Evolutionary conservation across 169 alveolate genomes (phyloP), one percentile per base, ranked within the genome.

Genomic region (Theileria sp.): DNA sequence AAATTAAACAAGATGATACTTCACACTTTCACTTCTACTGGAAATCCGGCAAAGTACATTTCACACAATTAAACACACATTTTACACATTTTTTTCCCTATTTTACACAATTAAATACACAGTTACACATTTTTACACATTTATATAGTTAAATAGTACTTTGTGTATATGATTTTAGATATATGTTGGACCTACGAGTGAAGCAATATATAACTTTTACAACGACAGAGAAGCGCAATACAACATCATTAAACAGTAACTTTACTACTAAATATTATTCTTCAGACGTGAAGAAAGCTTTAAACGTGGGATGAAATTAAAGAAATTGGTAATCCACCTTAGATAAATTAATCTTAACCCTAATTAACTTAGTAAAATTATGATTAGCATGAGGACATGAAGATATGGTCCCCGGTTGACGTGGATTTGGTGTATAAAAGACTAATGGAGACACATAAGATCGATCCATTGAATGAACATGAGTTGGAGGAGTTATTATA

Each of bases 1-100:
- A 89, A 65, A 72, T 76, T 21, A 49, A 49, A 38, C 23, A 68
- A 12, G 91, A 89, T 28, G 94, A 89, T 79, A 89, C 94, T 3
- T 79, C 88, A 49, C 87, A 86, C 75, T 89, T 89, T 62, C 94
- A 89, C 77, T 89, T 89, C 75, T 82, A 81, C 64, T 89, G 81
- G 87, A 89, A 89, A 79, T 81, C 77, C 61, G 89, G 89, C 15
- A 79, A 82, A 73, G 87, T 80, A 30, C 19, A 3, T 3, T 49
- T 2, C 21, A 17, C n/a, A 17, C 25, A 17, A 65, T 54, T 54
- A n/a, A 3, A 3, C 7, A n/a, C 19, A n/a, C 21, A n/a, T 19
- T 65, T 32, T 17, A 19, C 72, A 65, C 51, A 3, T 1, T 65
- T 28, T n/a, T n/a, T n/a, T n/a, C n/a, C n/a, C n/a, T n/a, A 3